These are phyloP conservation scores for Kitagawia praeruptora DNA, from an alignment of 129 eudicot genomes.

Conservation along the genomic window DNA sequence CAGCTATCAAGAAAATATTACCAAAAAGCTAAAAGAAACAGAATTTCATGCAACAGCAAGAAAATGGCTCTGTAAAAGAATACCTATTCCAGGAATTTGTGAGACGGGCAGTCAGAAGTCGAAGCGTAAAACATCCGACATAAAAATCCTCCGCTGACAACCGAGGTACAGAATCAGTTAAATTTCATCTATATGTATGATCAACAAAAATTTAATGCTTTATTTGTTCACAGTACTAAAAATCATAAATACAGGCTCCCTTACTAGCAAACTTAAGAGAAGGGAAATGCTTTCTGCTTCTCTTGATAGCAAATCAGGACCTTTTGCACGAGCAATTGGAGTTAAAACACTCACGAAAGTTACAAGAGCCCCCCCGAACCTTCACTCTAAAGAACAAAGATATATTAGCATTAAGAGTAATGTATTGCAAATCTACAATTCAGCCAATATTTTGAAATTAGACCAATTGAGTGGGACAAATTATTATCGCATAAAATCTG, in stretches of 20 bases:
- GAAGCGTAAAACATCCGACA: conserved; percentile 81
- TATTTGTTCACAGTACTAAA: neutral
- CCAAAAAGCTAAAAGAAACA: neutral
- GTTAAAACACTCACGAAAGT: conserved; percentile 80
- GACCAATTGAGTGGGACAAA: neutral
- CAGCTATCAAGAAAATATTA: conserved; percentile 13
- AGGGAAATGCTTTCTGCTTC: conserved; percentile 87
- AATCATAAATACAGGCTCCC: conserved; percentile 22
- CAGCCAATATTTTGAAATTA: neutral
- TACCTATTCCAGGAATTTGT: conserved; percentile 80
- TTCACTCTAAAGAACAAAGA: conserved; percentile 23
- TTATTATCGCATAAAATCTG: neutral
- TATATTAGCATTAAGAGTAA: conserved; percentile 2
- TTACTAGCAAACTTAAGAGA: conserved; percentile 74
- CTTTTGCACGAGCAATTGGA: conserved; percentile 72
- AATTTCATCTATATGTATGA: neutral
- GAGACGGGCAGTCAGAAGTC: conserved; percentile 77
- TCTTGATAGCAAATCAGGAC: conserved; percentile 71
- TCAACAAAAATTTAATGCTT: conserved; percentile 6
- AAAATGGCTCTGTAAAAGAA: conserved; percentile 1
- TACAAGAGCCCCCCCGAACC: conserved; percentile 91
- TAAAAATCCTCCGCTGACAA: too few relatives aligned
- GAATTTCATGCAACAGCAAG: neutral
- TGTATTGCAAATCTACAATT: neutral
- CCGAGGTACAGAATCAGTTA: conserved; percentile 19